phyloP scores from a whole-genome alignment of 768 basidiomycete genomes.

The Russula brevipes region DNA sequence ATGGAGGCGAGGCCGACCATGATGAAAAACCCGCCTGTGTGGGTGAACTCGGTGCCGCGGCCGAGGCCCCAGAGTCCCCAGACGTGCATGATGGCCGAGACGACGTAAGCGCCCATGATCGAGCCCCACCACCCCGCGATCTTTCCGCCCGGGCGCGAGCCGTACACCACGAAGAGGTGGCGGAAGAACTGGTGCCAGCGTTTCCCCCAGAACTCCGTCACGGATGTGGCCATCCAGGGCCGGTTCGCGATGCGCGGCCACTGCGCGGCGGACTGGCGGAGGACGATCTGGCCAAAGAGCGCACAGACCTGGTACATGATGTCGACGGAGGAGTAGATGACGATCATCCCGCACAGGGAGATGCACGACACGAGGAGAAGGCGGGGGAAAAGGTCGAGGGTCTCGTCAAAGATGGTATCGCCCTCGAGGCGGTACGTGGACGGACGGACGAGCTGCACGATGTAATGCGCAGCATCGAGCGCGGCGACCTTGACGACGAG shows the following conservation, averaged over 20 bases:
- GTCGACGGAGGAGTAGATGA: constrained; percentile 25
- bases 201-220: constrained; percentile 38
- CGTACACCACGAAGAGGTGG: constrained; percentile 32
- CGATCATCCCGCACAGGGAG: constrained; percentile 12
- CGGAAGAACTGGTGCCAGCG: constrained; percentile 41
- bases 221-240: constrained; percentile 38
- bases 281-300: constrained; percentile 29
- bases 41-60: constrained; percentile 44
- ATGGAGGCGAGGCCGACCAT: constrained; percentile 51
- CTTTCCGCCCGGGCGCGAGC: constrained; percentile 32
- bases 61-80: constrained; percentile 57
- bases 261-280: constrained; percentile 31
- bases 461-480: constrained; percentile 17
- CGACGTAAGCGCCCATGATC: constrained; percentile 54
- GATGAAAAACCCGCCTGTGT: constrained; percentile 51
- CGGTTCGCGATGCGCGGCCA: constrained; percentile 37
- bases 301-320: constrained; percentile 29
- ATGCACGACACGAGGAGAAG: not conserved
- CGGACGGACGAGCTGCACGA: constrained; percentile 13
- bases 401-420: constrained; percentile 20
- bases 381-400: constrained; percentile 1
- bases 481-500: constrained; percentile 2
- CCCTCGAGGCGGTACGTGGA: constrained; percentile 13
- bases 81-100: constrained; percentile 58
- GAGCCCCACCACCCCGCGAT: constrained; percentile 46